A percentile compares a stretch with the other conserved stretches of the same genome.
phyloP scores from a whole-genome alignment of 768 basidiomycete genomes.

The Naganishia vishniacii region DNA sequence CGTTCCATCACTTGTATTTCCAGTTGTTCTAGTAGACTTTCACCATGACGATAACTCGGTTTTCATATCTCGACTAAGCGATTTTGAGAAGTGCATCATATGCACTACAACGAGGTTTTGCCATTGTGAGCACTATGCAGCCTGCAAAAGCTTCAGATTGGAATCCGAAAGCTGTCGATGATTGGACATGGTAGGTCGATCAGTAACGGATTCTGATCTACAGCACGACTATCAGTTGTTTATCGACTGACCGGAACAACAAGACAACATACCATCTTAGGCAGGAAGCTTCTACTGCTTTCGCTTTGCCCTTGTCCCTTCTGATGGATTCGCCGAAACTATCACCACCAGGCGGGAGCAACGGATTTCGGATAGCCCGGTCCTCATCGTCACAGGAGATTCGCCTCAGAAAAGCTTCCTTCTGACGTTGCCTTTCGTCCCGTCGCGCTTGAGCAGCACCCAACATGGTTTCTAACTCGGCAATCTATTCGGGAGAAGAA shows the following conservation, averaged over 20 bases:
- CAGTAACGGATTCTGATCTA: too few species aligned
- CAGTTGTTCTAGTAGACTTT: constrained; percentile 14
- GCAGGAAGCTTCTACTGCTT: not conserved
- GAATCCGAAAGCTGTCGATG: too few species aligned
- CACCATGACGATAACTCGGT: constrained; percentile 4
- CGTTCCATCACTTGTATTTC: not conserved
- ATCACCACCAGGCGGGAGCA: not conserved
- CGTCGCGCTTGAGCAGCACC: constrained; percentile 5
- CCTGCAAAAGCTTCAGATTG: too few species aligned
- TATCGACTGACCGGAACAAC: too few species aligned
- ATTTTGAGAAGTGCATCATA: not conserved
- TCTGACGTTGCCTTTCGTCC: not conserved
- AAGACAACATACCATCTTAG: not conserved
- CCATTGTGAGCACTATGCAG: not conserved
- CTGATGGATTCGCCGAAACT: not conserved
- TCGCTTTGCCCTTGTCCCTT: constrained; percentile 1
- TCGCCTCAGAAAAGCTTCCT: not conserved
- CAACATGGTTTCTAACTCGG: not conserved
- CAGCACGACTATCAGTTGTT: too few species aligned
- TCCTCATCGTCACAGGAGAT: not conserved
- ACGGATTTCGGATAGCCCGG: not conserved
- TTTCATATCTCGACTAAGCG: not conserved
- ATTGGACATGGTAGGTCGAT: too few species aligned
- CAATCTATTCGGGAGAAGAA: not conserved
- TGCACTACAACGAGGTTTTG: not conserved